Evolutionary conservation across 2,329 filamentous ascomycete genomes (phyloP).

Genomic region (Talaromyces sp.): DNA sequence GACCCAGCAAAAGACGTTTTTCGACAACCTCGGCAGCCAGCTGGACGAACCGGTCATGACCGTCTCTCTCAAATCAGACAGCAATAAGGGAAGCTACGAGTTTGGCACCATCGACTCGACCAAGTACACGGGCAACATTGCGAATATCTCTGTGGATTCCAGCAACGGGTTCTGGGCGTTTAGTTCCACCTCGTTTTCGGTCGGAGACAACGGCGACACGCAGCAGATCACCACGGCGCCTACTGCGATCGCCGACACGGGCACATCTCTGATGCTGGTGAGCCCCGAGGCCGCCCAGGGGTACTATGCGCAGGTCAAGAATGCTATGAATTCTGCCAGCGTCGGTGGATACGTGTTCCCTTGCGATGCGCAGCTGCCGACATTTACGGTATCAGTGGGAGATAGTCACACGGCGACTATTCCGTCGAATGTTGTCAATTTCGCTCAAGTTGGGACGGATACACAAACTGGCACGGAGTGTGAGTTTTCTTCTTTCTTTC

Average conservation of each 20-base stretch:
- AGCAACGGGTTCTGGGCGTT: conserved; percentile 67
- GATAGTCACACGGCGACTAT: conserved; percentile 48
- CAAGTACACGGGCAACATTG: conserved; percentile 59
- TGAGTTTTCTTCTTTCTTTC: conserved; percentile 22
- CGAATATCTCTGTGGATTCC: conserved; percentile 58
- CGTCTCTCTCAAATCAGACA: conserved; percentile 56
- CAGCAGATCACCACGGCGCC: conserved; percentile 28
- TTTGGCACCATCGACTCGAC: conserved; percentile 64
- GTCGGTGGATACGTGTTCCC: conserved; percentile 54
- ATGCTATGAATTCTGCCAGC: conserved; percentile 40
- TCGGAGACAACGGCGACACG: conserved; percentile 40
- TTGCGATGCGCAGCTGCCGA: conserved; percentile 50
- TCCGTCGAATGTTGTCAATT: conserved; percentile 53
- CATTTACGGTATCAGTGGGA: conserved; percentile 52
- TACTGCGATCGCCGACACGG: conserved; percentile 61
- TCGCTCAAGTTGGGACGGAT: conserved; percentile 46
- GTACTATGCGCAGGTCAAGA: conserved; percentile 56
- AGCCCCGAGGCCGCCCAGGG: conserved; percentile 50
- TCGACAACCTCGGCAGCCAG: conserved; percentile 60
- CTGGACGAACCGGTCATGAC: conserved; percentile 66
- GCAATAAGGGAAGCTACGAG: conserved; percentile 61
- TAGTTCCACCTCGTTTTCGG: conserved; percentile 50
- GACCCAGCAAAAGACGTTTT: conserved; percentile 63
- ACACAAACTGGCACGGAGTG: conserved; percentile 33
- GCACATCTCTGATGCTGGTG: conserved; percentile 62